Conservation (phyloP, 2,329 filamentous ascomycete species). For the Thermochaetoides dissita region DNA sequence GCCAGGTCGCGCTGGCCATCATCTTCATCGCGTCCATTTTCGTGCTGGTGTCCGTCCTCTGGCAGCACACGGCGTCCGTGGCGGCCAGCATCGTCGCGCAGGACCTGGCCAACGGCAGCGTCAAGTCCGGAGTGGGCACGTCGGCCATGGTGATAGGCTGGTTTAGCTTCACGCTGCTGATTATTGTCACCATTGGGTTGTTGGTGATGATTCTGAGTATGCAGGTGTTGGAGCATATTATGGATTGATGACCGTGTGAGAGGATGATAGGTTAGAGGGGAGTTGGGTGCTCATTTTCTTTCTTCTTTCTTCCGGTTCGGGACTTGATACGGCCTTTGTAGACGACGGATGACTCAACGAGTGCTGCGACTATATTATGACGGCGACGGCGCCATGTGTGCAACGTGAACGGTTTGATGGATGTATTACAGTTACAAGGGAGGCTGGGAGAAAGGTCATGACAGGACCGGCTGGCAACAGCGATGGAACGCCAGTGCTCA, state of each 20-base stretch:
- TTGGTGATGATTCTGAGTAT: constrained; percentile 96
- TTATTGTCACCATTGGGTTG: constrained; percentile 88
- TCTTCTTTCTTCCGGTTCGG: background rate
- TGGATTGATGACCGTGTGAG: constrained; percentile 14
- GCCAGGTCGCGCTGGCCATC: constrained; percentile 81
- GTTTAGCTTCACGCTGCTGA: constrained; percentile 88
- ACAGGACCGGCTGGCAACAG: too few relatives aligned
- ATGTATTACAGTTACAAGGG: too few relatives aligned
- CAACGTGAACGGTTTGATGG: too few relatives aligned
- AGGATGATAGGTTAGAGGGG: background rate
- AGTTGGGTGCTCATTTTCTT: too few relatives aligned
- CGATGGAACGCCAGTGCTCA: too few relatives aligned
- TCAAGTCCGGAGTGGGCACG: constrained; percentile 77
- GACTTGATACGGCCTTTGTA: background rate
- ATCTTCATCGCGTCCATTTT: constrained; percentile 69
- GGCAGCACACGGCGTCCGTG: constrained; percentile 93
- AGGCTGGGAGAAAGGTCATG: too few relatives aligned
- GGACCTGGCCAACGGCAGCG: constrained; percentile 80
- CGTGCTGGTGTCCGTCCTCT: constrained; percentile 60
- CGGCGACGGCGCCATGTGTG: too few relatives aligned
- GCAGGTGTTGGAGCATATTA: constrained; percentile 54
- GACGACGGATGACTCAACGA: too few relatives aligned
- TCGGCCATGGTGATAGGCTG: constrained; percentile 94
- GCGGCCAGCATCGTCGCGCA: constrained; percentile 87
- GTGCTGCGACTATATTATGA: too few relatives aligned